phyloP scores from a whole-genome alignment of 768 basidiomycete genomes.

The Lentinula raphanica region DNA sequence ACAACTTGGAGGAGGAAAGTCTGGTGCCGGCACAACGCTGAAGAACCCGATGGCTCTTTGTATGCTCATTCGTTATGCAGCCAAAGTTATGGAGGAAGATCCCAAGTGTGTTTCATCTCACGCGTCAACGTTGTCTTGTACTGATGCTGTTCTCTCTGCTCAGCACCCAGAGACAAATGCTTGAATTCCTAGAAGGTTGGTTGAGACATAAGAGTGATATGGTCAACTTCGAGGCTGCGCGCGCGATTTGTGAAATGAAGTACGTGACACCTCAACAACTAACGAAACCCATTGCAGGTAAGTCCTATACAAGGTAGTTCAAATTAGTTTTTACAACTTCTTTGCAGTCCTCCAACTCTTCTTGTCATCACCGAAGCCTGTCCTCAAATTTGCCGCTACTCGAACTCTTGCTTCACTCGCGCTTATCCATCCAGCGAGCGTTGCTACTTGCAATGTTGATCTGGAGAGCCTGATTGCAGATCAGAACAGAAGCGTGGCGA shows the following conservation, averaged over 20 bases:
- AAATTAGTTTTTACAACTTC: slow-evolving; percentile 9
- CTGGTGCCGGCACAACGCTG: slow-evolving; percentile 75
- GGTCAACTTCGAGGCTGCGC: slow-evolving; percentile 98
- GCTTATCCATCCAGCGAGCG: slow-evolving; percentile 77
- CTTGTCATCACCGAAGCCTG: slow-evolving; percentile 90
- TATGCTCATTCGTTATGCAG: slow-evolving; percentile 96
- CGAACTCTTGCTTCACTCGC: slow-evolving; percentile 90
- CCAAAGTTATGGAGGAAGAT: slow-evolving; percentile 99
- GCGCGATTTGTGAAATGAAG: slow-evolving; percentile 96
- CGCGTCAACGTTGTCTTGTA: slow-evolving; percentile 4
- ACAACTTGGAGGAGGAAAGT: slow-evolving; percentile 86
- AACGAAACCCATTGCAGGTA: slow-evolving; percentile 84
- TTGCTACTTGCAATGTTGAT: slow-evolving; percentile 91
- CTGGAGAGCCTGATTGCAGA: slow-evolving; percentile 96
- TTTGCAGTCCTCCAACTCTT: slow-evolving; percentile 84
- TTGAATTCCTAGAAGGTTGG: slow-evolving; percentile 92
- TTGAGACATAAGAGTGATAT: slow-evolving; percentile 98
- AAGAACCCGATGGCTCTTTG: slow-evolving; percentile 97
- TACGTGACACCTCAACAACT: slow-evolving; percentile 73
- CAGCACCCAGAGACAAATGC: slow-evolving; percentile 88
- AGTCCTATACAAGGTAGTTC: slow-evolving; percentile 19
- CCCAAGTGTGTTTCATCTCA: slow-evolving; percentile 70
- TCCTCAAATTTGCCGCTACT: slow-evolving; percentile 95
- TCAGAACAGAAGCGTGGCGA: slow-evolving; percentile 91
- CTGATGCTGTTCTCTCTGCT: background rate